Evolutionary conservation across 2,329 filamentous ascomycete species (phyloP).

Genomic region (Talaromyces marneffei): DNA sequence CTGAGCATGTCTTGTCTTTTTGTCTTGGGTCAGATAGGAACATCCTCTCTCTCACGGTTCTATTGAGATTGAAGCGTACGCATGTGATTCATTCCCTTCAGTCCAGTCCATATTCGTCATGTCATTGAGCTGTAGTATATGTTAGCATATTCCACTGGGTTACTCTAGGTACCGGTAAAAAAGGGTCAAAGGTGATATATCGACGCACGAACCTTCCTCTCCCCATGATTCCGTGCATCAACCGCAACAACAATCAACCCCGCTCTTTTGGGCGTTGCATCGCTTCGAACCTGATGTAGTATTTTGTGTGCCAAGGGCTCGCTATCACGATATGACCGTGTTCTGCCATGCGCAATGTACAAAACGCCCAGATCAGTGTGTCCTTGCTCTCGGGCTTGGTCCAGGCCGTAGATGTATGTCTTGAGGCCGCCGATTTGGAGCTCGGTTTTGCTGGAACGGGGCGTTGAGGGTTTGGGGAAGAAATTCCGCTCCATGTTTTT

Average conservation of each 20-base stretch:
- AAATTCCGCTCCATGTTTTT: background rate
- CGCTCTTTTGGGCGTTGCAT: background rate
- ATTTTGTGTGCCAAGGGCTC: conserved; percentile 6
- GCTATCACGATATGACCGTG: background rate
- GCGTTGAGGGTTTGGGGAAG: background rate
- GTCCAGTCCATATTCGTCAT: conserved; percentile 5
- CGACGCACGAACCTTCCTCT: conserved; percentile 10
- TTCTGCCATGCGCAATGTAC: conserved; percentile 9
- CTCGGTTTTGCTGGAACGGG: conserved; percentile 8
- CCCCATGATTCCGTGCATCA: conserved; percentile 13
- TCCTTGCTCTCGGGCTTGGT: background rate
- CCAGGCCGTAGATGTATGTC: conserved; percentile 6
- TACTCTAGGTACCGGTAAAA: background rate
- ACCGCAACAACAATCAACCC: conserved; percentile 10
- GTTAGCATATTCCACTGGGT: background rate
- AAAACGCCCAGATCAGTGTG: conserved; percentile 6
- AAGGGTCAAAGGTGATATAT: no score
- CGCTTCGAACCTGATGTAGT: background rate
- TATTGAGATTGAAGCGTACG: background rate
- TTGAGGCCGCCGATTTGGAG: conserved; percentile 9
- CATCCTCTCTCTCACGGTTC: background rate
- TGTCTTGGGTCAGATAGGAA: background rate
- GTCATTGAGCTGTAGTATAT: background rate
- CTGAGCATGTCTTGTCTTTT: conserved; percentile 12
- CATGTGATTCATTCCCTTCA: conserved; percentile 5